These are phyloP conservation scores for Clathrus columnatus DNA, from an alignment of 768 basidiomycete genomes.

Conservation along the genomic window DNA sequence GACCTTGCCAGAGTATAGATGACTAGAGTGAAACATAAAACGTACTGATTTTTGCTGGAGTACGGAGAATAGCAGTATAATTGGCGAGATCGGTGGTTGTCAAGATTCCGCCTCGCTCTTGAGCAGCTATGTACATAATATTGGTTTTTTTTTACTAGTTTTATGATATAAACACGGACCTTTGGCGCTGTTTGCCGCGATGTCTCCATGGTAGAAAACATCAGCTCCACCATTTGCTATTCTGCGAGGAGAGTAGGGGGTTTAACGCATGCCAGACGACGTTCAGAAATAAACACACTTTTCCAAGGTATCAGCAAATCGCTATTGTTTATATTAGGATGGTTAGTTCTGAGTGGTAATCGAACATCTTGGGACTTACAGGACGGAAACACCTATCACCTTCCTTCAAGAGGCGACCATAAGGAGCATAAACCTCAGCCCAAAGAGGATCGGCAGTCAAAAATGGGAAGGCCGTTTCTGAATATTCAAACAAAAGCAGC, in stretches of 20 bases:
- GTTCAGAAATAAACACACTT: not conserved
- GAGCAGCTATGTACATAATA: not conserved
- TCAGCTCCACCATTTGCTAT: slow-evolving; percentile 18
- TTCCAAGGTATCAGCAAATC: slow-evolving; percentile 21
- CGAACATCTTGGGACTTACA: too few species aligned
- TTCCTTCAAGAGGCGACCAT: slow-evolving; percentile 16
- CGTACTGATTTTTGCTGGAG: slow-evolving; percentile 19
- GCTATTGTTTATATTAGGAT: slow-evolving; percentile 1
- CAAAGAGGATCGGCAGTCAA: slow-evolving; percentile 17
- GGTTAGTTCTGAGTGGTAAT: not conserved
- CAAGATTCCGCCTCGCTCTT: not conserved
- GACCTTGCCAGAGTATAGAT: too few species aligned
- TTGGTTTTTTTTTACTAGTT: not conserved
- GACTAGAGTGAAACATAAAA: too few species aligned
- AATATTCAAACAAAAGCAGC: not conserved
- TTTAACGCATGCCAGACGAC: not conserved
- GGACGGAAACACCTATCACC: slow-evolving; percentile 20
- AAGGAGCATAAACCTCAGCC: slow-evolving; percentile 22
- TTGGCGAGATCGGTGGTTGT: slow-evolving; percentile 2
- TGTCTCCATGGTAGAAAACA: slow-evolving; percentile 18
- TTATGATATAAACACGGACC: not conserved
- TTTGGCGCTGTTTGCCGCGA: slow-evolving; percentile 1
- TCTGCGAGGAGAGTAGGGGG: not conserved
- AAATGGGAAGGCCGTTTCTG: not conserved
- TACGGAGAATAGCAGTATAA: slow-evolving; percentile 15